Base-by-base conservation (phyloP, 2,329 filamentous ascomycete species). In the Ophiostoma populinum region DNA sequence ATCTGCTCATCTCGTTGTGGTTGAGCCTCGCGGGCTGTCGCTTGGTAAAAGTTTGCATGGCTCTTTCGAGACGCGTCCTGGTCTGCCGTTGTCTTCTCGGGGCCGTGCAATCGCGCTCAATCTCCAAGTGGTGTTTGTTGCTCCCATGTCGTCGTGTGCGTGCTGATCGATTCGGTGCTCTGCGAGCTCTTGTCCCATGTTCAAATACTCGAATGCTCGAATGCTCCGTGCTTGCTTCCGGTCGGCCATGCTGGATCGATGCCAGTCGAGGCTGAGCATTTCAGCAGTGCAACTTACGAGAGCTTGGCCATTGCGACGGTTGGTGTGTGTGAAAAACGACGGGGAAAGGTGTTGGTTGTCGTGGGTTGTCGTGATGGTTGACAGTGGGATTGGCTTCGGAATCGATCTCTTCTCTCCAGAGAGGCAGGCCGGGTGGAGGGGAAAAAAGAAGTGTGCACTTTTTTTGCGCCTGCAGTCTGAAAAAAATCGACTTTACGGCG, bases 251-350 rank as follows among this genome's bases (percentile, higher is more conserved):
- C 24, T 12, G 24, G 24, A 7, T 26, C n/a, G 28, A n/a, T 18
- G 10, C 6, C 6, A 7, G 4, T 17, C 13, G 4, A 8, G 16
- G 40, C 5, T 34, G 19, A 22, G 11, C 13, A 10, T 24, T 20
- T n/a, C 5, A 8, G 34, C 22, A 33, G 37, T 27, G 34, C 39
- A 40, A 70, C 68, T 62, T 64, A 73, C 68, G 67, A 70, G 49
- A 65, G 52, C 61, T 73, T 73, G 58, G 67, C 68, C 68, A 73
- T 73, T 68, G 41, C 36, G 40, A 42, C 41, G 40, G 35, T 37
- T 39, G 27, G 29, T 39, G 29, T 39, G 29, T 35, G 37, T 28
- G 13, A 18, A 28, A 25, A 16, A 19, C 17, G 21, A 31, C n/a
- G 11, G 17, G 35, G 13, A 20, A 19, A 38, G 34, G 20, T 33